A percentile compares a stretch with the other conserved stretches of the same genome.
phyloP scores from a whole-genome alignment of 768 basidiomycete genomes.

The Mycena crocata region DNA sequence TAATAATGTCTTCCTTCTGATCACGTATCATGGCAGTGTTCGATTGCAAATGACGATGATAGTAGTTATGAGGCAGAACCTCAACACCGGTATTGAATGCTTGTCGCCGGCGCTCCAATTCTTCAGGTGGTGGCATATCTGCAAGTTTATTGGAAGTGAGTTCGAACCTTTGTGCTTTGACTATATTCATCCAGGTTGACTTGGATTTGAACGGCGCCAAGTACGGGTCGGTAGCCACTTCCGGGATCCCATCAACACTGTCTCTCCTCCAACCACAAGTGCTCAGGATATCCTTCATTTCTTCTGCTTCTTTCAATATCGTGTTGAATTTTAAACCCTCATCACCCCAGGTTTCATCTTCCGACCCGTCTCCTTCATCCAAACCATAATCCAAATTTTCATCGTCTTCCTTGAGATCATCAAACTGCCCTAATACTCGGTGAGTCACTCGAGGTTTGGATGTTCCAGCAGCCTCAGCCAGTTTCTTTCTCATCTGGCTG shows the following conservation, averaged over 20 bases:
- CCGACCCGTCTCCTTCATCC: too few species aligned
- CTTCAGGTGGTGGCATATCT: neutral
- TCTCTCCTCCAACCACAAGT: neutral
- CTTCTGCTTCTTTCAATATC: too few species aligned
- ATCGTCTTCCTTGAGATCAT: neutral
- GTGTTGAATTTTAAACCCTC: too few species aligned
- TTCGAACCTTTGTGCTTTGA: neutral
- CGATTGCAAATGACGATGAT: neutral
- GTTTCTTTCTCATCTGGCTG: slow-evolving; percentile 21
- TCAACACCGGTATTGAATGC: neutral
- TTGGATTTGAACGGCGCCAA: neutral
- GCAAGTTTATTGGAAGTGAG: neutral
- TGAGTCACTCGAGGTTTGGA: neutral
- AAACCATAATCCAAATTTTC: too few species aligned
- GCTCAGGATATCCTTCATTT: too few species aligned
- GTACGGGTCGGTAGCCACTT: neutral
- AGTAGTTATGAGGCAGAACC: neutral
- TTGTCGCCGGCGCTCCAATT: neutral
- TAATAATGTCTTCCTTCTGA: neutral
- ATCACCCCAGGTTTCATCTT: too few species aligned
- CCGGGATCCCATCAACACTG: neutral
- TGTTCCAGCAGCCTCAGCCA: neutral
- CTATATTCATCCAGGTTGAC: neutral
- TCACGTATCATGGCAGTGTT: neutral
- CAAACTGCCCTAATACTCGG: neutral